A percentile compares a stretch with the other conserved stretches of the same genome.
Conservation (phyloP, 257 asterid species). For the Penstemon davidsonii region DNA sequence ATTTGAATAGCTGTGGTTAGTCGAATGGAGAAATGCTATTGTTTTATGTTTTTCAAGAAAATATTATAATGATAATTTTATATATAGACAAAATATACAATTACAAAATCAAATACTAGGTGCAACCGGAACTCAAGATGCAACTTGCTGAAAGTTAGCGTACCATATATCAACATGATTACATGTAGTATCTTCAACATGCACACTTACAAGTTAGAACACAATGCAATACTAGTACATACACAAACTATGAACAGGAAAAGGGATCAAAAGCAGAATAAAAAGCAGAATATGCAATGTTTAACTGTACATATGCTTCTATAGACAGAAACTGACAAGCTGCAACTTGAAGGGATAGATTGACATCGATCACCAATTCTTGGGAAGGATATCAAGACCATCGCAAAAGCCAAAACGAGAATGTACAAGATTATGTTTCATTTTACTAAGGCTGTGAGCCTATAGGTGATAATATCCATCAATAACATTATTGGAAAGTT, state of each 20-base stretch:
- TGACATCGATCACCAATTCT: neutral
- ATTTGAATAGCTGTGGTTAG: too few relatives aligned
- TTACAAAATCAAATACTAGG: too few relatives aligned
- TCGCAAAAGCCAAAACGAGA: neutral
- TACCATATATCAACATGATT: neutral
- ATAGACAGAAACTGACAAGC: neutral
- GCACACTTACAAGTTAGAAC: neutral
- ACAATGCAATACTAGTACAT: neutral
- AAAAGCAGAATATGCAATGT: neutral
- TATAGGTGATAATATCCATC: neutral
- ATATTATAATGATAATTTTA: too few relatives aligned
- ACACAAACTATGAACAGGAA: neutral
- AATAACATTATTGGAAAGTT: neutral
- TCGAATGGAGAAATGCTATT: too few relatives aligned
- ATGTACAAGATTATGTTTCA: slow-evolving; percentile 4
- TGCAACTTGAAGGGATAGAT: neutral
- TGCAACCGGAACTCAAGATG: too few relatives aligned
- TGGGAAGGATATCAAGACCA: neutral
- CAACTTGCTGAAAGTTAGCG: too few relatives aligned
- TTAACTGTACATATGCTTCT: neutral
- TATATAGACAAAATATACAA: neutral
- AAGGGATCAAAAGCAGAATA: neutral
- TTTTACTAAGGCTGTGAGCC: neutral
- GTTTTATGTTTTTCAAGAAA: too few relatives aligned
- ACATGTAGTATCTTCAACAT: neutral